phyloP scores from a whole-genome alignment of 805 yeast species.

The Barnettozyma sucrosica region DNA sequence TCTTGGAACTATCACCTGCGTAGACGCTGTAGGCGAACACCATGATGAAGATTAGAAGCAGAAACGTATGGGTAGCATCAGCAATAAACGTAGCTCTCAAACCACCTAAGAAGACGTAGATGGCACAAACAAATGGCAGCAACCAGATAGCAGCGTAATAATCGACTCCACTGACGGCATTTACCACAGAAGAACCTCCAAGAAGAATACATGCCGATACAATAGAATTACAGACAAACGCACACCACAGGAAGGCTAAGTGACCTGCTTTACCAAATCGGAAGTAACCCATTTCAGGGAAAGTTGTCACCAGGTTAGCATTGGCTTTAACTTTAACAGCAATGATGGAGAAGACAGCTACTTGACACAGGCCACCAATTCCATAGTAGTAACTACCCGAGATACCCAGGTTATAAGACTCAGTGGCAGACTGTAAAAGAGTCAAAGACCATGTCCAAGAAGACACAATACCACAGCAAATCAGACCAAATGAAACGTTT shows the following conservation, averaged over 20 bases:
- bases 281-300: slow-evolving; percentile 35
- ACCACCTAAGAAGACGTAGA: slow-evolving; percentile 48
- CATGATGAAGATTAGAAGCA: slow-evolving; percentile 33
- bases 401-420: slow-evolving; percentile 28
- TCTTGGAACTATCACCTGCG: slow-evolving; percentile 12
- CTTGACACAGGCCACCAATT: slow-evolving; percentile 20
- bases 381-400: slow-evolving; percentile 28
- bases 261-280: slow-evolving; percentile 39
- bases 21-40: slow-evolving; percentile 25
- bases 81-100: slow-evolving; percentile 47
- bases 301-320: slow-evolving; percentile 35
- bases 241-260: slow-evolving; percentile 33
- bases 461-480: slow-evolving; percentile 39
- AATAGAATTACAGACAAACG: slow-evolving; percentile 35
- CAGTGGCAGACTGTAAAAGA: slow-evolving; percentile 27
- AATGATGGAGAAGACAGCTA: slow-evolving; percentile 31
- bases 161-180: slow-evolving; percentile 39
- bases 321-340: slow-evolving; percentile 33
- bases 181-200: slow-evolving; percentile 40
- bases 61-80: slow-evolving; percentile 41
- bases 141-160: slow-evolving; percentile 41
- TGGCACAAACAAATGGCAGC: slow-evolving; percentile 38
- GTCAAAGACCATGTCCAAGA: slow-evolving; percentile 35
- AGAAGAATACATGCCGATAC: slow-evolving; percentile 37
- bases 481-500: slow-evolving; percentile 37